phyloP scores from a whole-genome alignment of 1,284 basidiomycete genomes.

The Paramarasmius palmivorus region DNA sequence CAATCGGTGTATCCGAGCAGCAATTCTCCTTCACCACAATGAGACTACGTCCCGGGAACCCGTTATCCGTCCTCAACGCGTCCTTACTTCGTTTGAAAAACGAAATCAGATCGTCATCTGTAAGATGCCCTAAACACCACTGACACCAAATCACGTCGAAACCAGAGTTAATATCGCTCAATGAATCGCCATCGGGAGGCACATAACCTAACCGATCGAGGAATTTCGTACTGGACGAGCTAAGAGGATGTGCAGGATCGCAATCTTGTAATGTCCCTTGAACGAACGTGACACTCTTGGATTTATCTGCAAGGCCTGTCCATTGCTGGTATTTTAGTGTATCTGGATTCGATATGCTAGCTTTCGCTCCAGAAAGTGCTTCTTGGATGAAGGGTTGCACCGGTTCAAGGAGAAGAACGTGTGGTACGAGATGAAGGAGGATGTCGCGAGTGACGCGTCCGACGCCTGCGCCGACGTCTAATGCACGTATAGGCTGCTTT shows the following conservation, averaged over 20 bases:
- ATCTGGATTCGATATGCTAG: slow-evolving; percentile 30
- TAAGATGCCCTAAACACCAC: slow-evolving; percentile 92
- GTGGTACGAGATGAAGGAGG: slow-evolving; percentile 80
- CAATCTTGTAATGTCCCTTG: slow-evolving; percentile 78
- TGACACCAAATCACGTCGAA: slow-evolving; percentile 92
- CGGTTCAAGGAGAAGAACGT: slow-evolving; percentile 88
- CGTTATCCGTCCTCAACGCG: slow-evolving; percentile 44
- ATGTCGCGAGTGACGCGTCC: slow-evolving; percentile 88
- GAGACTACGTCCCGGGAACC: slow-evolving; percentile 45
- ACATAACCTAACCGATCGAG: slow-evolving; percentile 62
- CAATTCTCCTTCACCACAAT: slow-evolving; percentile 93
- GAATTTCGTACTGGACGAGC: slow-evolving; percentile 36
- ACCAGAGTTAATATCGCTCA: slow-evolving; percentile 46
- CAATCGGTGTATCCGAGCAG: slow-evolving; percentile 62
- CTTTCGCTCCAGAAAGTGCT: slow-evolving; percentile 56
- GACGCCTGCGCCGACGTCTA: slow-evolving; percentile 91
- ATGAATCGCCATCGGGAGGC: slow-evolving; percentile 30
- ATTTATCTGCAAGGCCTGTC: slow-evolving; percentile 64
- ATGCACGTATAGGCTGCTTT: slow-evolving; percentile 54
- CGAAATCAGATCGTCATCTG: slow-evolving; percentile 71
- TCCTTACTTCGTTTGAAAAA: slow-evolving; percentile 70
- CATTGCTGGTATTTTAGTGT: slow-evolving; percentile 39
- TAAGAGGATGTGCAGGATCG: slow-evolving; percentile 57
- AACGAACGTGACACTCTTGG: slow-evolving; percentile 82
- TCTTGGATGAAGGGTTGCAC: slow-evolving; percentile 75